phyloP scores from a whole-genome alignment of 345 rosid genomes.

The Lepidium sativum region DNA sequence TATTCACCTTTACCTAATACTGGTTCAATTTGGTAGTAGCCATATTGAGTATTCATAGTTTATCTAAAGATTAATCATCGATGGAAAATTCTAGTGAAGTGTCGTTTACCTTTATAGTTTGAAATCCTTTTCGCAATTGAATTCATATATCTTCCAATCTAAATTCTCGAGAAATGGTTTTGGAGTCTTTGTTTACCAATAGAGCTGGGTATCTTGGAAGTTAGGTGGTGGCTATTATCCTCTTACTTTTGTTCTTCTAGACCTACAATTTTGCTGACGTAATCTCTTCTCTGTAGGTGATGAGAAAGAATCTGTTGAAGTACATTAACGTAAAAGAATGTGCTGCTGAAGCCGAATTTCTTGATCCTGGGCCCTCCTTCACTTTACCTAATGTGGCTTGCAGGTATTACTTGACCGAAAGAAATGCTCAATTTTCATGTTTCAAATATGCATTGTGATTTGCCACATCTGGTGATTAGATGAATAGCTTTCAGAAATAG shows the following conservation, averaged over 20 bases:
- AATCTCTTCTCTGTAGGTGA: slow-evolving; percentile 36
- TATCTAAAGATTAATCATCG: not conserved
- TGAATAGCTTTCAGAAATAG: not conserved
- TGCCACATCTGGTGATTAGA: not conserved
- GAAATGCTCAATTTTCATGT: slow-evolving; percentile 1
- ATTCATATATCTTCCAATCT: not conserved
- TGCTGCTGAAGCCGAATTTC: slow-evolving; percentile 81
- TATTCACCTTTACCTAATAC: not conserved
- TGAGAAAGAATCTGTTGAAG: slow-evolving; percentile 76
- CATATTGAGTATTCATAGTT: slow-evolving; percentile 2
- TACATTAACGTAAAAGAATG: slow-evolving; percentile 64
- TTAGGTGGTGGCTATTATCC: not conserved
- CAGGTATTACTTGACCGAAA: slow-evolving; percentile 45
- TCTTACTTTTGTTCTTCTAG: slow-evolving; percentile 3
- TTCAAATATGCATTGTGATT: slow-evolving; percentile 9
- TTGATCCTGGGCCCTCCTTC: slow-evolving; percentile 56
- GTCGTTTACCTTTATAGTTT: not conserved
- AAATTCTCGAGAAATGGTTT: no score
- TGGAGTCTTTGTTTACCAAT: not conserved
- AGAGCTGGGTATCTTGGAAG: not conserved
- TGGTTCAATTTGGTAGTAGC: not conserved
- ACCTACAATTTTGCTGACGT: slow-evolving; percentile 8
- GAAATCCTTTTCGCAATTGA: not conserved
- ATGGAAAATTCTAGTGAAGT: not conserved
- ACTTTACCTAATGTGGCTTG: slow-evolving; percentile 74